Percentiles rank a stretch among this genome's conserved stretches.
Conservation (phyloP, 2,329 filamentous ascomycete species). For the Leptographium procerum region DNA sequence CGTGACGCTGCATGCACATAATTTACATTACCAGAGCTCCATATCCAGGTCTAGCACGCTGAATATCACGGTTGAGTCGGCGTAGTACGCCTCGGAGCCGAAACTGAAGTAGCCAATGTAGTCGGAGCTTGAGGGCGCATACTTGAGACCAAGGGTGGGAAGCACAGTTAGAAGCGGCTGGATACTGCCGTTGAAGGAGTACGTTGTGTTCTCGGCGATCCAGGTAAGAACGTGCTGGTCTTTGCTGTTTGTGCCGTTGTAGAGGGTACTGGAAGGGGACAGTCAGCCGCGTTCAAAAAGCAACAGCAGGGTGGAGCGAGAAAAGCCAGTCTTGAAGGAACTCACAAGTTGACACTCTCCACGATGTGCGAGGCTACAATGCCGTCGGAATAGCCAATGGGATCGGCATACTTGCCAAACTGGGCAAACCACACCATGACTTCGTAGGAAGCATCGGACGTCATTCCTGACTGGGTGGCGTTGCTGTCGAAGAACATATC, state of each 20-base stretch:
- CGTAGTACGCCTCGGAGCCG: slow-evolving; percentile 38
- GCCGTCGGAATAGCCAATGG: slow-evolving; percentile 26
- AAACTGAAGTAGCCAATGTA: slow-evolving; percentile 42
- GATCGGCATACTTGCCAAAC: slow-evolving; percentile 1
- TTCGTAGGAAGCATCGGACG: slow-evolving; percentile 3
- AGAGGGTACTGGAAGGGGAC: slow-evolving; percentile 23
- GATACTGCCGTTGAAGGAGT: slow-evolving; percentile 36
- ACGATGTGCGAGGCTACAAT: slow-evolving; percentile 23
- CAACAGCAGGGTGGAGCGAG: too few species aligned
- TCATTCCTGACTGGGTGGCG: slow-evolving; percentile 4
- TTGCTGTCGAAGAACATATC: slow-evolving; percentile 47
- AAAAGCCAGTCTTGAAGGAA: too few species aligned
- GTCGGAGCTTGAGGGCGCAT: slow-evolving; percentile 26
- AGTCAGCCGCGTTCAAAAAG: background rate
- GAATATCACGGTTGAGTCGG: slow-evolving; percentile 36
- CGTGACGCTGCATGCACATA: background rate
- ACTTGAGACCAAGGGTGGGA: slow-evolving; percentile 19
- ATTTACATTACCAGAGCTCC: slow-evolving; percentile 13
- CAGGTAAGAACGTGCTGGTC: slow-evolving; percentile 39
- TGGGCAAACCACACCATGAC: slow-evolving; percentile 8
- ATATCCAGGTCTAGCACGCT: slow-evolving; percentile 27
- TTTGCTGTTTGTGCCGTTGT: slow-evolving; percentile 26
- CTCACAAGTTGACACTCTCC: slow-evolving; percentile 26
- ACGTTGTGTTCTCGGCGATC: slow-evolving; percentile 24
- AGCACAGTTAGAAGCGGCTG: slow-evolving; percentile 31